Base-by-base conservation (phyloP, 129 eudicot species). In the Ambrosia trifida region DNA sequence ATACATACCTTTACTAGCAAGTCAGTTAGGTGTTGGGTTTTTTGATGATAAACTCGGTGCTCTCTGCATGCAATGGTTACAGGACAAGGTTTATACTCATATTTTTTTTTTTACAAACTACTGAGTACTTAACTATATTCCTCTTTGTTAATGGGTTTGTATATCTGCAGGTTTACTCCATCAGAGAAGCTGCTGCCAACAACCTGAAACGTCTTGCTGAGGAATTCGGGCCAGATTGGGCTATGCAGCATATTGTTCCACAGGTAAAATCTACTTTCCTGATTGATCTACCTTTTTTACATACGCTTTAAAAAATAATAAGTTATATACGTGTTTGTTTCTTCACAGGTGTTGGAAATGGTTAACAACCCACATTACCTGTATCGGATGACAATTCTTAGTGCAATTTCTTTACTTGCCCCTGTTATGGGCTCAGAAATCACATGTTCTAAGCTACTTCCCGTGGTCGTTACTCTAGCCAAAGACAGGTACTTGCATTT, bases 221-320 rank as follows among this genome's bases (percentile, higher is more conserved):
- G 78, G 99, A 95, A 79, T 95, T 95, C 70, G 96, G 99, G 62
- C 96, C 99, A 3, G 99, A 95, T 32, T 95, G 99, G 99, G 99
- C 97, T 19, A 95, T 95, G 99, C 91, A 90, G 83, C 99, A 95
- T 71, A 95, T 95, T 30, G 81, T 95, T 75, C 96, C 96, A 33
- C 98, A 93, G 98, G 98, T 93, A 72, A 17, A 24, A 24, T 32
- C 18, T 12, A 16, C 14, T 75, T 41, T 31, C 3, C 11, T 16
- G 69, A 14, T 56, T 30, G 14, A n/a, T 28, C 24, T 3, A 10
- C 6, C 8, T 54, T 8, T 71, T 69, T 43, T 11, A 2, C 18
- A 9, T 18, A 1, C 11, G 41, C 3, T 24, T 61, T 46, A 7
- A 17, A n/a, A n/a, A n/a, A n/a, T n/a, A n/a, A 2, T 6, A 51